Evolutionary conservation across 257 asterid genomes (phyloP), one percentile per base, ranked within the genome.

Genomic region (Fraxinus americana): DNA sequence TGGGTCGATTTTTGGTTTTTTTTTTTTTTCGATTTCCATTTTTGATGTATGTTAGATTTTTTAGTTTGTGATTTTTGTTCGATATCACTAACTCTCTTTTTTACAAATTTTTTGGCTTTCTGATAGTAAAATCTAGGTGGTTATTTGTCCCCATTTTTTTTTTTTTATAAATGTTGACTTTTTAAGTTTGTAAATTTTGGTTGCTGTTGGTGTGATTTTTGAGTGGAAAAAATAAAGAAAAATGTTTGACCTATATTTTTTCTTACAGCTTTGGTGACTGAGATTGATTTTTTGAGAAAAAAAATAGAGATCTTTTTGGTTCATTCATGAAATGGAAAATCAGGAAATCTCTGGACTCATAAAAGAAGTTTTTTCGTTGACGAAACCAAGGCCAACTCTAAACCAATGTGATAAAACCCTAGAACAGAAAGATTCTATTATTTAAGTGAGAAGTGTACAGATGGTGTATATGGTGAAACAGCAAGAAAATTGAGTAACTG

Each of bases 271-370:
- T 72, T 61, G 82, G 41, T 80, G 88, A 69, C 79, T 80, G 79
- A 75, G 77, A 66, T 43, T 80, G 70, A 39, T 80, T 80, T 72
- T 72, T 77, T 80, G 83, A 71, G 81, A 32, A 84, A 85, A 87
- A 80, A 85, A 87, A 80, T 76, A 73, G 81, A 72, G 83, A 80
- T 79, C 88, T 90, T 86, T 83, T 63, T 7, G 79, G 48, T 45
- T 66, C 78, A 84, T 83, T 85, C 67, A 80, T 77, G 87, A 52
- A 79, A 87, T 87, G 92, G 90, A 87, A 23, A 79, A 73, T 77
- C 73, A 65, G 80, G 73, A 70, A 78, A 45, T 25, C 13, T 43
- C 83, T n/a, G 83, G 82, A 89, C 83, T 86, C 86, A 86, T 83
- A 82, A 83, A 74, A 71, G 81, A 69, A 71, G 88, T 76, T 82